phyloP scores from a whole-genome alignment of 768 basidiomycete genomes.

The Termitomyces eurrhizus region DNA sequence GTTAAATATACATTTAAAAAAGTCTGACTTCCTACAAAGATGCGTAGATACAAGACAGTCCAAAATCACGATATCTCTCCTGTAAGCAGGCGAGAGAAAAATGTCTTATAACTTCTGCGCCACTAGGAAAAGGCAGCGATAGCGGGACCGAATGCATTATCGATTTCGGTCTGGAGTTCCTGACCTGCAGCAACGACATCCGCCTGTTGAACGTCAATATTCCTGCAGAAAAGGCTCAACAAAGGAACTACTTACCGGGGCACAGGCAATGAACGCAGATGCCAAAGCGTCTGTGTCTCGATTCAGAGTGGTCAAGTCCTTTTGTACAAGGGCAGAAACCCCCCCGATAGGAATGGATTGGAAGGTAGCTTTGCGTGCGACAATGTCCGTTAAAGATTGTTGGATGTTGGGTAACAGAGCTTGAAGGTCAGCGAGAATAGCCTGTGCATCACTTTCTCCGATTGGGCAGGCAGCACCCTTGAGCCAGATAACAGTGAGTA shows the following conservation, averaged over 20 bases:
- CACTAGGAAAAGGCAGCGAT: conserved; percentile 13
- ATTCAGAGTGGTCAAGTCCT: conserved; percentile 25
- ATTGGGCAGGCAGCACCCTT: conserved; percentile 16
- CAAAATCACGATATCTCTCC: not conserved
- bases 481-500: not conserved
- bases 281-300: conserved; percentile 13
- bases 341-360: conserved; percentile 26
- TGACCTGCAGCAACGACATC: conserved; percentile 15
- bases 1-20: not conserved
- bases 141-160: conserved; percentile 20
- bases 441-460: conserved; percentile 21
- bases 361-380: conserved; percentile 25
- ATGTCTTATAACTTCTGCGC: not conserved
- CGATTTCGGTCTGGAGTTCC: conserved; percentile 12
- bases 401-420: conserved; percentile 25
- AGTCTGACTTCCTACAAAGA: not conserved
- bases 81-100: not conserved
- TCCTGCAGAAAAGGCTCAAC: not conserved
- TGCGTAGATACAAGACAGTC: not conserved
- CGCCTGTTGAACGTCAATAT: conserved; percentile 13
- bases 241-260: conserved; percentile 21
- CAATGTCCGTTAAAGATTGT: conserved; percentile 19
- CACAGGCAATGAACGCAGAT: conserved; percentile 21
- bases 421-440: conserved; percentile 20
- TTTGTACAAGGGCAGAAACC: conserved; percentile 25